Percentiles rank a stretch among this genome's conserved stretches.
phyloP scores from a whole-genome alignment of 2,329 filamentous ascomycete species.

The Cercospora sesami region DNA sequence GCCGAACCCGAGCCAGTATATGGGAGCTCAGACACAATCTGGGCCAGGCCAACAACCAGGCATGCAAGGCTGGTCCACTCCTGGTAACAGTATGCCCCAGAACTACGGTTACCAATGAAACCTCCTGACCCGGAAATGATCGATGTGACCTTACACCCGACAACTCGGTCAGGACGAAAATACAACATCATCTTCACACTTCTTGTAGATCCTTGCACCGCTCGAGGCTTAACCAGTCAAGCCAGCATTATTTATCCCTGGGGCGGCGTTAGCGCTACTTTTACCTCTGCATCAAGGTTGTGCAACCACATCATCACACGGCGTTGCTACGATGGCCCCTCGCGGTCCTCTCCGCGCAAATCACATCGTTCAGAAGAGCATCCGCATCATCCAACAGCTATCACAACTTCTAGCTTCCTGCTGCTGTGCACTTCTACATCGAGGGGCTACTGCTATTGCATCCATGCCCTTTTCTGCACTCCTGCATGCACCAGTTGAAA shows the following conservation, averaged over 20 bases:
- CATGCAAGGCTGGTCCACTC: constrained; percentile 54
- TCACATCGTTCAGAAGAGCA: not conserved
- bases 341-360: not conserved
- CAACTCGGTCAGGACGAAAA: constrained; percentile 8
- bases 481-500: not conserved
- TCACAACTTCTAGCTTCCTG: not conserved
- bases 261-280: constrained; percentile 13
- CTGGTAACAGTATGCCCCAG: constrained; percentile 43
- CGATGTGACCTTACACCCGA: constrained; percentile 11
- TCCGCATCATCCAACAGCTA: not conserved
- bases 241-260: constrained; percentile 15
- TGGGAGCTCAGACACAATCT: constrained; percentile 35
- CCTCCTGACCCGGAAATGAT: not conserved
- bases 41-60: constrained; percentile 51
- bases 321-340: not conserved
- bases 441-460: not conserved
- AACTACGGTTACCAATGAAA: constrained; percentile 31
- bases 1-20: constrained; percentile 49
- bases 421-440: not conserved
- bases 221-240: constrained; percentile 19
- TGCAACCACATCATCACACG: constrained; percentile 9
- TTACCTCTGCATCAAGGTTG: not conserved
- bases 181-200: constrained; percentile 13
- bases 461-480: not conserved
- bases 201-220: constrained; percentile 25